Conservation (phyloP, 179 eudicot genomes). For the Carnegiea gigantea region DNA sequence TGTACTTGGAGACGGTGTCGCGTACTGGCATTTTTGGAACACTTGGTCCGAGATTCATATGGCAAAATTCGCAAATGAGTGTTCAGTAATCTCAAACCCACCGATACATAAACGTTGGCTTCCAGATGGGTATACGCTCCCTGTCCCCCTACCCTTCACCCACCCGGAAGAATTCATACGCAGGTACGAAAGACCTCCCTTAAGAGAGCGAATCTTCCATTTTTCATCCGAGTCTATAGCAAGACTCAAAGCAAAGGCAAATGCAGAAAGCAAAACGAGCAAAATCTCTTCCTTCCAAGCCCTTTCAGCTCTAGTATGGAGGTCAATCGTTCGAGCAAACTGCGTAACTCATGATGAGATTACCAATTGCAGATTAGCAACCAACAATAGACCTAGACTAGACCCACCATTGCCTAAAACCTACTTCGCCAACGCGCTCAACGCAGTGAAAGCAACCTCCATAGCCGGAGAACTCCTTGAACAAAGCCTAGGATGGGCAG, state of each 20-base stretch:
- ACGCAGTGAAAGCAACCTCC: constrained; percentile 1
- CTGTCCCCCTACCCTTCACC: constrained; percentile 34
- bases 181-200: constrained; percentile 4
- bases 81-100: constrained; percentile 17
- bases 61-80: not conserved
- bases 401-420: constrained; percentile 23
- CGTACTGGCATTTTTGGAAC: constrained; percentile 47
- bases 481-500: constrained; percentile 21
- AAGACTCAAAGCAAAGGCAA: constrained; percentile 11
- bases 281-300: constrained; percentile 49
- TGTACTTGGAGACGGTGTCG: constrained; percentile 39
- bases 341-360: constrained; percentile 18
- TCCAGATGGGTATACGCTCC: constrained; percentile 29
- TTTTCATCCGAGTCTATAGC: constrained; percentile 24
- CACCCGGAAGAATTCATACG: constrained; percentile 26
- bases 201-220: constrained; percentile 25
- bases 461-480: constrained; percentile 17
- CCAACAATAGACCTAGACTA: constrained; percentile 20
- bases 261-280: not conserved
- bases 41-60: constrained; percentile 36
- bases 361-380: constrained; percentile 33
- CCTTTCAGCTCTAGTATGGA: constrained; percentile 41
- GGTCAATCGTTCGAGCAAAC: constrained; percentile 35
- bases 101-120: constrained; percentile 37
- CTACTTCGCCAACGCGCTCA: constrained; percentile 21